Conservation (phyloP, 805 yeast species). For the Candida andamanensis region DNA sequence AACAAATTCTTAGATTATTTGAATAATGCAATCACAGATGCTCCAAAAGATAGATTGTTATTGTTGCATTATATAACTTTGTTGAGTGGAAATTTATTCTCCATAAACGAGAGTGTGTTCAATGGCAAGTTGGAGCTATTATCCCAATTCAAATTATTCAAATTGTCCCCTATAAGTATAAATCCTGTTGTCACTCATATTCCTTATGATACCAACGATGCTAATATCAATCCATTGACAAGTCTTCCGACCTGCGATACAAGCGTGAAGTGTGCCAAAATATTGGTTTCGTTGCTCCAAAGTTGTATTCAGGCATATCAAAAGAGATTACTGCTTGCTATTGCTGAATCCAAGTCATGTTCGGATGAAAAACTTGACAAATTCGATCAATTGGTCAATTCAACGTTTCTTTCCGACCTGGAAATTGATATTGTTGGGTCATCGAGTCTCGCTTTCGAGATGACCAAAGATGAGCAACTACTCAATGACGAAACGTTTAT, state of each 20-base stretch:
- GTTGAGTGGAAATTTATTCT: constrained; percentile 26
- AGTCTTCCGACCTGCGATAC: constrained; percentile 22
- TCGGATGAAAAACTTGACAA: constrained; percentile 2
- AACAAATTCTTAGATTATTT: constrained; percentile 23
- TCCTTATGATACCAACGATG: constrained; percentile 38
- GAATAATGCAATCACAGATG: not conserved
- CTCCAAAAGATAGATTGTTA: not conserved
- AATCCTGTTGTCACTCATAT: constrained; percentile 32
- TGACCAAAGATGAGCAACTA: constrained; percentile 3
- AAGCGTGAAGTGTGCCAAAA: constrained; percentile 23
- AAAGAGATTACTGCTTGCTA: constrained; percentile 26
- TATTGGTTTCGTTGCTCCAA: constrained; percentile 22
- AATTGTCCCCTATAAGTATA: constrained; percentile 20
- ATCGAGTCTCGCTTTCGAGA: constrained; percentile 3
- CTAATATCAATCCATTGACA: constrained; percentile 24
- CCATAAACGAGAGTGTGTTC: constrained; percentile 33
- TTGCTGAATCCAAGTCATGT: constrained; percentile 12
- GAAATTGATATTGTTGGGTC: constrained; percentile 9
- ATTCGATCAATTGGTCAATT: constrained; percentile 4
- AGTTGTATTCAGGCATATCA: constrained; percentile 34
- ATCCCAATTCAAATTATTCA: constrained; percentile 24
- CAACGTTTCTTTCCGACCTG: constrained; percentile 3
- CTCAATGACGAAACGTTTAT: constrained; percentile 3
- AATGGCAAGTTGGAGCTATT: constrained; percentile 22
- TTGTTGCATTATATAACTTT: constrained; percentile 32